Conservation (phyloP, 2,329 filamentous ascomycete genomes). For the Coniochaeta prunicola region DNA sequence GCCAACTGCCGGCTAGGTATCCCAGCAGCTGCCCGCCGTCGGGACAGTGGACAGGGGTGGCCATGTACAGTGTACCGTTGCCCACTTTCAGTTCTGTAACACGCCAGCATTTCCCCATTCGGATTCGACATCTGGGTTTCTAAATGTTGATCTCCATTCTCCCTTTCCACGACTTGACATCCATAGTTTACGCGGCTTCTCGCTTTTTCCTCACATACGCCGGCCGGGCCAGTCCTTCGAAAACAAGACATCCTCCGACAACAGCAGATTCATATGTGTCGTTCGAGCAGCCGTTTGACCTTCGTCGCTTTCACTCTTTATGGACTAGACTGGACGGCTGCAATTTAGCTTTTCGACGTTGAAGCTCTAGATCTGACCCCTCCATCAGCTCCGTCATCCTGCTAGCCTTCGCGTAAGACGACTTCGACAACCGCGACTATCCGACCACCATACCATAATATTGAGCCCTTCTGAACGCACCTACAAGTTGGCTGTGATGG, state of each 20-base stretch:
- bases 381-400: background rate
- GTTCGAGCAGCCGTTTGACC: background rate
- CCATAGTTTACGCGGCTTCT: background rate
- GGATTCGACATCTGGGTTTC: background rate
- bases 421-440: background rate
- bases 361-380: background rate
- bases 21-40: background rate
- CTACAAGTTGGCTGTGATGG: constrained; percentile 24
- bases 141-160: background rate
- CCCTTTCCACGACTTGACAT: background rate
- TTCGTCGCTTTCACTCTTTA: background rate
- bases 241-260: background rate
- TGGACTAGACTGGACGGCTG: background rate
- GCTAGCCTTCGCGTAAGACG: background rate
- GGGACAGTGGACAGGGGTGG: background rate
- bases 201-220: background rate
- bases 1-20: background rate
- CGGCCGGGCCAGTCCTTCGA: background rate
- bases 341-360: background rate
- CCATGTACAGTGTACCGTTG: background rate
- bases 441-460: background rate
- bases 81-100: background rate
- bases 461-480: constrained; percentile 15
- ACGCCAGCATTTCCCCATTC: background rate
- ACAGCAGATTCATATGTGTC: background rate